Conservation (phyloP, 331 rosid genomes). For the Malus hybrid region DNA sequence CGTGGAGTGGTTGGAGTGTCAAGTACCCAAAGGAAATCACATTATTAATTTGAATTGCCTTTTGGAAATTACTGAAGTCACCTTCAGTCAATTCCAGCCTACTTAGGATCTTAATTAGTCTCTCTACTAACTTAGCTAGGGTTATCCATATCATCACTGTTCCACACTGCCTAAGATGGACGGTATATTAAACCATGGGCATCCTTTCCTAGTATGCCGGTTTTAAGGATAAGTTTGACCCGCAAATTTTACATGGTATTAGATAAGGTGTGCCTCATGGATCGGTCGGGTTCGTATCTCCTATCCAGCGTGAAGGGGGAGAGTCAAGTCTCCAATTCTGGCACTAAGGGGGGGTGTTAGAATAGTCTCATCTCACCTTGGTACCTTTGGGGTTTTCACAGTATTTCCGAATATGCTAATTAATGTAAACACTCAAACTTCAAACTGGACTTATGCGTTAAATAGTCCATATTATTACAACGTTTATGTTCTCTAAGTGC, state of each 20-base stretch:
- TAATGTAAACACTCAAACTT: not conserved
- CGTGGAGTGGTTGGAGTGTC: not conserved
- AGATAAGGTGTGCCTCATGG: not conserved
- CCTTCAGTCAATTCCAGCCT: not conserved
- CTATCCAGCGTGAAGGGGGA: not conserved
- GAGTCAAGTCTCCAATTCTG: not conserved
- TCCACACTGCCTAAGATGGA: not conserved
- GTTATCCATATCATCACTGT: not conserved
- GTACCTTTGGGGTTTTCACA: not conserved
- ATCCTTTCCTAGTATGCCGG: not conserved
- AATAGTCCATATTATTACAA: not conserved
- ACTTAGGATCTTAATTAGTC: not conserved
- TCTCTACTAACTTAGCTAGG: not conserved
- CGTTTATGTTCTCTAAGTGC: not conserved
- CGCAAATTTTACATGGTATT: not conserved
- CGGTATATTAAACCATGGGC: not conserved
- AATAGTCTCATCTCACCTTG: not conserved
- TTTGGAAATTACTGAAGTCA: not conserved
- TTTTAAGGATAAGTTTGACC: not conserved
- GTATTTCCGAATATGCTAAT: not conserved
- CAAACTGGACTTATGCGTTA: not conserved
- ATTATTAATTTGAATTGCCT: not conserved
- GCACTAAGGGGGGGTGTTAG: not conserved
- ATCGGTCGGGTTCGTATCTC: not conserved
- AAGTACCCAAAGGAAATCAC: not conserved